Evolutionary conservation across 2,329 filamentous ascomycete species (phyloP).

Genomic region (Phaeosphaeriaceae sp.): DNA sequence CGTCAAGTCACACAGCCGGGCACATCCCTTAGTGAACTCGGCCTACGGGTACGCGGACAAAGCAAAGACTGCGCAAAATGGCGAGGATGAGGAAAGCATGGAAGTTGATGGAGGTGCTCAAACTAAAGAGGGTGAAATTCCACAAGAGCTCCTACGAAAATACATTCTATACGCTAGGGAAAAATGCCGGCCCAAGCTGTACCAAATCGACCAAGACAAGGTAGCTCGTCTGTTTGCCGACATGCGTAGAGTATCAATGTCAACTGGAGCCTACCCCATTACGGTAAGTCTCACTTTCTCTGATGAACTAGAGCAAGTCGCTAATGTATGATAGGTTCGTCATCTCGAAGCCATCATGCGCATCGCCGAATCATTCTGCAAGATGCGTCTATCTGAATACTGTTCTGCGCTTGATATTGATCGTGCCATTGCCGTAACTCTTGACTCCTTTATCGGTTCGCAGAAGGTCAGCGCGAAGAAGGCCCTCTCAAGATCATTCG

Average conservation of each 20-base stretch:
- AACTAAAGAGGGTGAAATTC: conserved; percentile 73
- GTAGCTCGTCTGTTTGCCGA: conserved; percentile 92
- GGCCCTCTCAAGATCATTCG: conserved; percentile 89
- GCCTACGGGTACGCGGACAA: conserved; percentile 39
- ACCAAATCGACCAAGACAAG: conserved; percentile 98
- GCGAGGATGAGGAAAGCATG: conserved; percentile 56
- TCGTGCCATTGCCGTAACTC: conserved; percentile 93
- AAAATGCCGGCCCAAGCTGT: conserved; percentile 87
- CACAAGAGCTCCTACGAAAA: conserved; percentile 89
- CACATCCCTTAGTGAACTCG: conserved; percentile 68
- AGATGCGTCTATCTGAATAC: conserved; percentile 98
- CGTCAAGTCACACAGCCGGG: conserved; percentile 89
- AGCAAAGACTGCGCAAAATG: conserved; percentile 26
- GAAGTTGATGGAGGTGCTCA: conserved; percentile 58
- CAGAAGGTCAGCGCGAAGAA: conserved; percentile 99
- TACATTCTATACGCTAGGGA: conserved; percentile 96
- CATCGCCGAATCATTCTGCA: conserved; percentile 91
- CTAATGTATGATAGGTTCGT: conserved; percentile 71
- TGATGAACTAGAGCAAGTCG: not conserved
- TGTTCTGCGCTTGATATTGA: conserved; percentile 91
- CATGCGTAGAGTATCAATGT: conserved; percentile 90
- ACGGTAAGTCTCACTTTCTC: conserved; percentile 68
- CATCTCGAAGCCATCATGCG: conserved; percentile 98
- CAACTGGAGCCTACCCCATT: conserved; percentile 96
- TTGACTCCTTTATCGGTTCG: conserved; percentile 93